Conservation (phyloP, 169 alveolate genomes). For the Theileria sp. region DNA sequence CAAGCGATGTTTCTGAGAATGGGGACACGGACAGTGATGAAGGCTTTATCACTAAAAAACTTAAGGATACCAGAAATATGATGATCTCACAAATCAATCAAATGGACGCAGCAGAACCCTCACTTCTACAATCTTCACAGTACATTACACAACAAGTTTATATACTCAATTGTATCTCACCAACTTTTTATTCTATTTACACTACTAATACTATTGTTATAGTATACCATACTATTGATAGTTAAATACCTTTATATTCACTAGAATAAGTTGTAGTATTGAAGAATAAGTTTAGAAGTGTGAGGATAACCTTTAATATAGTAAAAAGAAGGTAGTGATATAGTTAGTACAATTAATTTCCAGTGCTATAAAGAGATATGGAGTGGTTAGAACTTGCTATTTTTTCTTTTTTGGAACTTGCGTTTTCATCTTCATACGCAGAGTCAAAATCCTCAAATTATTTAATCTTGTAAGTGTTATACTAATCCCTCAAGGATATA, state of each 20-base stretch:
- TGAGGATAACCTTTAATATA: slow-evolving; percentile 23
- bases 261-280: slow-evolving; percentile 26
- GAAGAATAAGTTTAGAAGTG: slow-evolving; percentile 45
- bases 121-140: slow-evolving; percentile 52
- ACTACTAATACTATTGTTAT: too few relatives aligned
- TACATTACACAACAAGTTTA: slow-evolving; percentile 47
- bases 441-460: slow-evolving; percentile 46
- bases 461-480: slow-evolving; percentile 22
- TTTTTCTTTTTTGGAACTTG: slow-evolving; percentile 45
- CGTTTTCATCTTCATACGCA: slow-evolving; percentile 49
- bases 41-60: slow-evolving; percentile 11
- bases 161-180: neutral
- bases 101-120: slow-evolving; percentile 64
- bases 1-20: neutral
- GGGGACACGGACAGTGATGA: neutral
- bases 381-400: slow-evolving; percentile 59
- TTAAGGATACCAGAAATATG: slow-evolving; percentile 65
- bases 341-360: neutral
- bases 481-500: neutral
- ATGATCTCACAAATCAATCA: slow-evolving; percentile 60
- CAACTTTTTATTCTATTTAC: neutral
- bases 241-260: neutral
- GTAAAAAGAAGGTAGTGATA: slow-evolving; percentile 42
- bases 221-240: too few relatives aligned
- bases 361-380: slow-evolving; percentile 62